A percentile compares a stretch with the other conserved stretches of the same genome.
Evolutionary conservation across 106 monocot species (phyloP).

Genomic region (Dendrobium nobile): DNA sequence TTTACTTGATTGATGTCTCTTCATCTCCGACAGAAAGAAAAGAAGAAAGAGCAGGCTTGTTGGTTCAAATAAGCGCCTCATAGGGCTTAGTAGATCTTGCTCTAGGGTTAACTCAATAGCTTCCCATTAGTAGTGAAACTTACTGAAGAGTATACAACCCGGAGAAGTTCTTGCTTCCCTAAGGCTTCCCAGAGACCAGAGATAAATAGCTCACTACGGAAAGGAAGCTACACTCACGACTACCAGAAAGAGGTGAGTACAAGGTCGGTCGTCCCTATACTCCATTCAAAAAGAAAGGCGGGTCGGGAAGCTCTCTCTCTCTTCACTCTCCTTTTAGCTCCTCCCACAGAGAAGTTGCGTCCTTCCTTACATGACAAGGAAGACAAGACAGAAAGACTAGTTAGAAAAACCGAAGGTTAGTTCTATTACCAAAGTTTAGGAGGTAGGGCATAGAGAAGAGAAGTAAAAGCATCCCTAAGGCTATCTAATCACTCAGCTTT

Average conservation of each 20-base stretch:
- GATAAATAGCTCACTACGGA: not conserved
- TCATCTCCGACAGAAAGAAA: not conserved
- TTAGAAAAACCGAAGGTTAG: constrained; percentile 2
- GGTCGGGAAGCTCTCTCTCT: not conserved
- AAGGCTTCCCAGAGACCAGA: constrained; percentile 4
- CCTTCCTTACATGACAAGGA: constrained; percentile 3
- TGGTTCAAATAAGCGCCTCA: too few species aligned
- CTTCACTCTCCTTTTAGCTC: constrained; percentile 6
- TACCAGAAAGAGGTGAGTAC: constrained; percentile 4
- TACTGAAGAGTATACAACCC: not conserved
- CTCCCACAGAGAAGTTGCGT: constrained; percentile 3
- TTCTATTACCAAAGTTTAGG: constrained; percentile 3
- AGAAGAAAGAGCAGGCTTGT: too few species aligned
- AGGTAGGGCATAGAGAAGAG: not conserved
- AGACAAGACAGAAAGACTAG: constrained; percentile 3
- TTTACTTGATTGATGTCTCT: not conserved
- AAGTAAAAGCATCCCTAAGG: not conserved
- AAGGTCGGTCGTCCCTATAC: not conserved
- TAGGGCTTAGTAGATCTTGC: too few species aligned
- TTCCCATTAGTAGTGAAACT: not conserved
- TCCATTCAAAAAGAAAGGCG: not conserved
- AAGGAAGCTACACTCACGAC: constrained; percentile 3
- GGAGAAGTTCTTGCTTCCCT: constrained; percentile 3
- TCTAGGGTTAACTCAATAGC: not conserved
- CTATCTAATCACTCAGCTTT: constrained; percentile 4